These are phyloP conservation scores for Chamaenerion angustifolium DNA, from an alignment of 345 rosid species.

Conservation along the genomic window DNA sequence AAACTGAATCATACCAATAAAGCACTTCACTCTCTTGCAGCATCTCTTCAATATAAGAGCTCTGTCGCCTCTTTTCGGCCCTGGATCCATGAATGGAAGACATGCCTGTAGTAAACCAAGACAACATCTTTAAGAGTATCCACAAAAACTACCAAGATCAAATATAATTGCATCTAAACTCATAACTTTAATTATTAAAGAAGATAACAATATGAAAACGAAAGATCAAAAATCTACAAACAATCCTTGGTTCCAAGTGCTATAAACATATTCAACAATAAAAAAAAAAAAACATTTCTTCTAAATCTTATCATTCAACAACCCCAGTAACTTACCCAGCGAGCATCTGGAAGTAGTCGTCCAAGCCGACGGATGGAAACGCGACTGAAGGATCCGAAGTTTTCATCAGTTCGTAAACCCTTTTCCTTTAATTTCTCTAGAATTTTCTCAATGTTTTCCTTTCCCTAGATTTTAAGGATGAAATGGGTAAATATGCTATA, in stretches of 20 bases:
- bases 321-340: slow-evolving; percentile 39
- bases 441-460: slow-evolving; percentile 47
- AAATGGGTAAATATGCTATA: not conserved
- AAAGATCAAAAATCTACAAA: too few species aligned
- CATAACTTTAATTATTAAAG: too few species aligned
- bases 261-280: too few species aligned
- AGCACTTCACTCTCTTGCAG: slow-evolving; percentile 56
- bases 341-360: slow-evolving; percentile 74
- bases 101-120: slow-evolving; percentile 17
- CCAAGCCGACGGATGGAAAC: slow-evolving; percentile 64
- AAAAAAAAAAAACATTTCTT: too few species aligned
- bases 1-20: slow-evolving; percentile 31
- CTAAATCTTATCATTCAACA: too few species aligned
- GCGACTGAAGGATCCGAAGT: slow-evolving; percentile 35
- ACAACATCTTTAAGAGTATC: not conserved
- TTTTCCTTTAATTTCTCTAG: slow-evolving; percentile 32
- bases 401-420: slow-evolving; percentile 31
- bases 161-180: too few species aligned
- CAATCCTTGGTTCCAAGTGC: too few species aligned
- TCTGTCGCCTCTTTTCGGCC: slow-evolving; percentile 33
- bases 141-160: too few species aligned
- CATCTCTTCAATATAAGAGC: slow-evolving; percentile 43
- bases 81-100: slow-evolving; percentile 56
- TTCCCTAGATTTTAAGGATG: slow-evolving; percentile 28
- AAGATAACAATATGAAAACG: too few species aligned